Evolutionary conservation across 306 rosid species (phyloP), one percentile per base, ranked within the genome.

Genomic region (Cucurbita pepo): DNA sequence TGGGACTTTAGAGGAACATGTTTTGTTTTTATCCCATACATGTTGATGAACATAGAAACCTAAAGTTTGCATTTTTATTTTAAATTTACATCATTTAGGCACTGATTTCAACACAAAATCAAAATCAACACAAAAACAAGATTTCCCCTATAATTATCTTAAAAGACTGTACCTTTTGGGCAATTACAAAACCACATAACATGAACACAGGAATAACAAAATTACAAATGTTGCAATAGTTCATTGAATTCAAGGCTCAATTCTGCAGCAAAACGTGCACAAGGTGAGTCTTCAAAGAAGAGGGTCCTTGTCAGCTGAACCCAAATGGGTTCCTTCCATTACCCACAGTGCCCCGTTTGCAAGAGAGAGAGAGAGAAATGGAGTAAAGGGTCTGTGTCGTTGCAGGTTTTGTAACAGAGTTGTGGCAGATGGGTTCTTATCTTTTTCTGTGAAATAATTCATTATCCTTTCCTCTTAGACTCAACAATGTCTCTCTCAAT

Each of bases 381-480:
- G 72, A 56, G 58, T 6, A 8, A 59, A 70, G 66, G 50, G 53
- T 56, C 69, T 21, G 56, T 57, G 22, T 30, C 14, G 54, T 73
- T 73, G 76, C 76, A 73, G 76, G 56, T 57, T 43, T 56, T 50
- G 44, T 69, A 14, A 30, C 69, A 73, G 76, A 57, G 67, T 48
- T 73, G 0, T 73, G 76, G 76, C 76, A 73, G 76, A 56, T 21
- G 67, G 76, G 66, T 73, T 72, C 56, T 73, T 73, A 57, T 56
- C 76, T 56, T 73, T 57, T 43, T 73, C 44, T 69, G 74, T 58
- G 67, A 56, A 73, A 73, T 73, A 73, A 56, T 73, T 73, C 64
- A 37, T 38, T 57, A 21, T 10, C 41, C 30, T 61, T 69, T 34
- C 58, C 55, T 48, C 57, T 48, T 48, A 4, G 30, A 48, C 58